A percentile compares a stretch with the other conserved stretches of the same genome.
phyloP scores from a whole-genome alignment of 1,139 yeast species.

The Debaryomyces fabryi region DNA sequence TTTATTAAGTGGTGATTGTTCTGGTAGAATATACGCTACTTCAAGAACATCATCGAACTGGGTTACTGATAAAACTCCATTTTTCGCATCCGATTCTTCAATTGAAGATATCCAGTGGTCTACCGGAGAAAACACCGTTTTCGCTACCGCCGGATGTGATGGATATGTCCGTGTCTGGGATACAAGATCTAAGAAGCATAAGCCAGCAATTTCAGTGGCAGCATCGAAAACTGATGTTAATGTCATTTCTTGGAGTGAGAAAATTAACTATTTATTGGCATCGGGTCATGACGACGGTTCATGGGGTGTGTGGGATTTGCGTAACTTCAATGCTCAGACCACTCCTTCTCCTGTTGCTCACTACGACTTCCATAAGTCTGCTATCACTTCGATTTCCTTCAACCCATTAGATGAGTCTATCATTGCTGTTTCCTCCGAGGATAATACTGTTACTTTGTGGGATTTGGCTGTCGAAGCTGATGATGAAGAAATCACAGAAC shows the following conservation, averaged over 20 bases:
- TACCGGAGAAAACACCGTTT: slow-evolving; percentile 85
- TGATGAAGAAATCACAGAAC: slow-evolving; percentile 88
- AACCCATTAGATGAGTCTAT: slow-evolving; percentile 95
- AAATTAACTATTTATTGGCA: slow-evolving; percentile 83
- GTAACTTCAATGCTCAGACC: slow-evolving; percentile 69
- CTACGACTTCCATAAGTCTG: slow-evolving; percentile 91
- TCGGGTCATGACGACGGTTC: slow-evolving; percentile 97
- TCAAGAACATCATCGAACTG: slow-evolving; percentile 77
- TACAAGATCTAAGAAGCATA: slow-evolving; percentile 87
- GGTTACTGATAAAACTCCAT: slow-evolving; percentile 87
- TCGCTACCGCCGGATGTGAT: slow-evolving; percentile 91
- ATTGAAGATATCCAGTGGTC: slow-evolving; percentile 99
- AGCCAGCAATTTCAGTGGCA: slow-evolving; percentile 82
- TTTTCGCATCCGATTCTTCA: slow-evolving; percentile 67
- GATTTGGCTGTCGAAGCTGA: slow-evolving; percentile 96
- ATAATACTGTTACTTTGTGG: slow-evolving; percentile 96
- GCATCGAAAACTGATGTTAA: slow-evolving; percentile 90
- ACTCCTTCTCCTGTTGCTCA: slow-evolving; percentile 82
- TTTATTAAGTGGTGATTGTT: slow-evolving; percentile 83
- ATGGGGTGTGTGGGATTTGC: slow-evolving; percentile 98
- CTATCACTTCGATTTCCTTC: slow-evolving; percentile 91
- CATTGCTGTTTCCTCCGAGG: slow-evolving; percentile 94
- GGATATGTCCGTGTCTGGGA: slow-evolving; percentile 96
- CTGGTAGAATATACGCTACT: slow-evolving; percentile 81
- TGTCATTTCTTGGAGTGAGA: slow-evolving; percentile 94